phyloP scores from a whole-genome alignment of 2,329 filamentous ascomycete genomes.

The Endocalyx cinctus region DNA sequence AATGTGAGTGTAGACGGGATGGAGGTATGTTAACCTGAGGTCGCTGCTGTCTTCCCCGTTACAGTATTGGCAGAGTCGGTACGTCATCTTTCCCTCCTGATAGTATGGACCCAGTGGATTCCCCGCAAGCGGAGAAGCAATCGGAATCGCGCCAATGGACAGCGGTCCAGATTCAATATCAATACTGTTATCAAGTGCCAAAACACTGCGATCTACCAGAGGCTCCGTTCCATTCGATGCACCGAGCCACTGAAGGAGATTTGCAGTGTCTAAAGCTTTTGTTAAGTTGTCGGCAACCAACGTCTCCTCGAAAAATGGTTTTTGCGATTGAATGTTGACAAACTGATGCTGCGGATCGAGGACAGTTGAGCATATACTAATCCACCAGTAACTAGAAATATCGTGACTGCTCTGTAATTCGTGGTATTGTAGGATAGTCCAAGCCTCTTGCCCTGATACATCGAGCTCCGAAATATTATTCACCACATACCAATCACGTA shows the following conservation, averaged over 20 bases:
- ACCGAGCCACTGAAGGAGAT: constrained; percentile 3
- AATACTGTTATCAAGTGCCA: not conserved
- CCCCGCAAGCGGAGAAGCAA: constrained; percentile 1
- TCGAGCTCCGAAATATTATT: not conserved
- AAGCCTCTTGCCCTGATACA: not conserved
- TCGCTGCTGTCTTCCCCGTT: not conserved
- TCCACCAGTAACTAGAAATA: too few species aligned
- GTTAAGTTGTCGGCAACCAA: constrained; percentile 1
- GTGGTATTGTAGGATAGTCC: constrained; percentile 1
- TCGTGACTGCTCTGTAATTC: too few species aligned
- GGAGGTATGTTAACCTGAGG: constrained; percentile 3
- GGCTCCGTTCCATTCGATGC: not conserved
- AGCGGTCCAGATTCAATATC: not conserved
- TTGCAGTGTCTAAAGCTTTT: constrained; percentile 1
- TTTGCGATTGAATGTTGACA: constrained; percentile 1
- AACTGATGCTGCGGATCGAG: constrained; percentile 2
- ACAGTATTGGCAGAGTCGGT: constrained; percentile 3
- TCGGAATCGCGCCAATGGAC: not conserved
- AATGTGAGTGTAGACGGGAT: constrained; percentile 4
- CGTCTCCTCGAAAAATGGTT: constrained; percentile 1
- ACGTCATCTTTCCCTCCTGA: constrained; percentile 3
- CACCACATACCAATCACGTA: constrained; percentile 1
- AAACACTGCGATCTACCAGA: constrained; percentile 1
- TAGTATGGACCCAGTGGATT: constrained; percentile 3
- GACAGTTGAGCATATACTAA: constrained; percentile 3